Evolutionary conservation across 257 asterid genomes (phyloP), one percentile per base, ranked within the genome.

Genomic region (Nicotiana sylvestris): DNA sequence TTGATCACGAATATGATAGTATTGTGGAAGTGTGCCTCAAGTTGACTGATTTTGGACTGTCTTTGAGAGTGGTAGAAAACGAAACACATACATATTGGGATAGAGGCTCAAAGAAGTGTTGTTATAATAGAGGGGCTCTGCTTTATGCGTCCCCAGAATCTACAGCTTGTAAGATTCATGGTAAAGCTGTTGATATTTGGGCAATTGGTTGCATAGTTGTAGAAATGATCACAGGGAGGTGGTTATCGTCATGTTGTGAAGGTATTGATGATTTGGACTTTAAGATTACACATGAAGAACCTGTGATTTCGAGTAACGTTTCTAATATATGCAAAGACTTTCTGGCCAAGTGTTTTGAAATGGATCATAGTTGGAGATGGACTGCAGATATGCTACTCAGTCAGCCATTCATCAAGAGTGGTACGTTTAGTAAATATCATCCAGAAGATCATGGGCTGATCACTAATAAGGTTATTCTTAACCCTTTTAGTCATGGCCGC

Each of bases 141-240:
- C 18, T 32, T 13, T 72, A 84, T 39, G 77, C 82, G 4, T 72
- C 81, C 6, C 86, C 78, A 1, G 81, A 84, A 57, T 58, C 78
- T 30, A 5, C 58, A 2, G 4, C 6, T 2, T 58, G 9, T 0
- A 78, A 81, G 2, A 1, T 37, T 2, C 80, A 80, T 15, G 21
- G 30, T 32, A 25, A 49, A 5, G 51, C 67, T 0, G 39, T 11
- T 0, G 84, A 80, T 46, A 69, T 84, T 5, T 84, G 86, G 86
- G 4, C 69, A 3, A n/a, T 84, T 18, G 84, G 77, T 6, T 58
- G 83, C 51, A 30, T 16, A 10, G 55, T 84, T 0, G 2, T 69
- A 1, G 81, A 84, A 60, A 84, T 84, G 84, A 46, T 80, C 17
- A 49, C 49, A 0, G 81, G 76, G 5, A 18, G 33, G 0, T 51